Conservation (phyloP, 2,329 filamentous ascomycete species). For the Colletotrichum sp. region DNA sequence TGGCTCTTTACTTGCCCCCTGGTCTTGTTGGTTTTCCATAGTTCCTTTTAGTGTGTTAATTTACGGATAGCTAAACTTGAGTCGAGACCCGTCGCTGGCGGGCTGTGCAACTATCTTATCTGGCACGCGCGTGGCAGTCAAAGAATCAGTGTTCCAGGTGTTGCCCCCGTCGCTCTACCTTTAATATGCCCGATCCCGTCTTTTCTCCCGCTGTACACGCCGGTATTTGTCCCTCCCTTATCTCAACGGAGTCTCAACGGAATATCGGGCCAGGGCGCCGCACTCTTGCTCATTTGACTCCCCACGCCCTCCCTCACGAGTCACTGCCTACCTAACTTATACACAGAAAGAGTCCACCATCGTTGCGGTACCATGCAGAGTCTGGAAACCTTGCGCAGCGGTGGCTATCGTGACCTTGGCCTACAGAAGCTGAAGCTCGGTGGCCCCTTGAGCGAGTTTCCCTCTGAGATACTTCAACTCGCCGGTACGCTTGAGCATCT, state of each 20-base stretch:
- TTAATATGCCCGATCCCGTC: background rate
- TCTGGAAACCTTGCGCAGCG: slow-evolving; percentile 31
- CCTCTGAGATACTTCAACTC: slow-evolving; percentile 42
- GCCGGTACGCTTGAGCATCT: slow-evolving; percentile 47
- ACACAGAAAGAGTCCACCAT: background rate
- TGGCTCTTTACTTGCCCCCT: background rate
- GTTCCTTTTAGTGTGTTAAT: background rate
- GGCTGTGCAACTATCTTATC: background rate
- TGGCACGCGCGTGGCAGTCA: background rate
- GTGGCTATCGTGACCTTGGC: slow-evolving; percentile 31
- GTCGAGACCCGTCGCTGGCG: background rate
- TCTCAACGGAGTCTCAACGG: background rate
- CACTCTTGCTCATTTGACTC: background rate
- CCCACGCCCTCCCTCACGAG: background rate
- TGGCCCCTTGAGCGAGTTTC: slow-evolving; percentile 37
- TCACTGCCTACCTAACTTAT: background rate
- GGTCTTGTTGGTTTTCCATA: background rate
- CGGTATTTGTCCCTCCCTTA: background rate
- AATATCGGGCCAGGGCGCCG: background rate
- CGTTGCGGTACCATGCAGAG: slow-evolving; percentile 29
- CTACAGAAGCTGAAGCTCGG: slow-evolving; percentile 39
- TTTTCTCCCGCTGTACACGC: background rate
- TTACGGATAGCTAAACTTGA: background rate
- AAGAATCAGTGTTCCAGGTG: background rate
- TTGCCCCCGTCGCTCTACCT: background rate